phyloP scores from a whole-genome alignment of 768 basidiomycete species.

The Tubosaeta sp. region DNA sequence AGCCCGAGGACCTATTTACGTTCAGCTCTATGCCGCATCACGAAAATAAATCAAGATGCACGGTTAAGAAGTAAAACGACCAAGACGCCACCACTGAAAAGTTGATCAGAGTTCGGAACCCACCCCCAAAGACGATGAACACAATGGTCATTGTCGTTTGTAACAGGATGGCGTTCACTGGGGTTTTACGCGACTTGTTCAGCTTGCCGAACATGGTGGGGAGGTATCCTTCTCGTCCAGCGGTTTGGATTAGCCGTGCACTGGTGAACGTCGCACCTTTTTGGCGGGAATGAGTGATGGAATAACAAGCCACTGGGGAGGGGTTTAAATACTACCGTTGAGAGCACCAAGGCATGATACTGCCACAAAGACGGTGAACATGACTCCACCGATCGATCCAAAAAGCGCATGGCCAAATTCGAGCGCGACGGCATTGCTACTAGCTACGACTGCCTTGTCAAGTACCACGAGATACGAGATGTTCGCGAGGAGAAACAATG shows the following conservation, averaged over 20 bases:
- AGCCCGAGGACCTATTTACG: slow-evolving; percentile 67
- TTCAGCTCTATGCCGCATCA: neutral
- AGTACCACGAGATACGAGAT: slow-evolving; percentile 90
- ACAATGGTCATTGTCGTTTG: slow-evolving; percentile 69
- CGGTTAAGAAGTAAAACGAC: slow-evolving; percentile 86
- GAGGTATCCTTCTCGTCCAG: slow-evolving; percentile 83
- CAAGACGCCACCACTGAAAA: slow-evolving; percentile 85
- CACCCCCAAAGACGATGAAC: slow-evolving; percentile 84
- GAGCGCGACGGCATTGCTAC: slow-evolving; percentile 82
- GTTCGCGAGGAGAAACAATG: slow-evolving; percentile 78
- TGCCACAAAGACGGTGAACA: slow-evolving; percentile 90
- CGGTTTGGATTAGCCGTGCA: slow-evolving; percentile 83
- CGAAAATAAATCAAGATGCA: slow-evolving; percentile 31
- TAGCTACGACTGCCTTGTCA: slow-evolving; percentile 69
- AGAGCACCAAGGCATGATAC: slow-evolving; percentile 94
- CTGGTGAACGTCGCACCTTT: slow-evolving; percentile 69
- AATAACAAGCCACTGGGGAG: neutral
- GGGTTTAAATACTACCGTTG: slow-evolving; percentile 53
- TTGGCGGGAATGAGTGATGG: slow-evolving; percentile 5
- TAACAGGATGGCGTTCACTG: slow-evolving; percentile 81
- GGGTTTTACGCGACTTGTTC: slow-evolving; percentile 73
- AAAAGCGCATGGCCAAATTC: slow-evolving; percentile 90
- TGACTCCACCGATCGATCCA: slow-evolving; percentile 78
- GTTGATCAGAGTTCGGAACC: slow-evolving; percentile 84
- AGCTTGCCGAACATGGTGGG: slow-evolving; percentile 79